Percentiles rank a stretch among this genome's conserved stretches.
These are phyloP conservation scores for Paraconiothyrium brasiliense DNA, from an alignment of 2,329 filamentous ascomycete species.

Conservation along the genomic window DNA sequence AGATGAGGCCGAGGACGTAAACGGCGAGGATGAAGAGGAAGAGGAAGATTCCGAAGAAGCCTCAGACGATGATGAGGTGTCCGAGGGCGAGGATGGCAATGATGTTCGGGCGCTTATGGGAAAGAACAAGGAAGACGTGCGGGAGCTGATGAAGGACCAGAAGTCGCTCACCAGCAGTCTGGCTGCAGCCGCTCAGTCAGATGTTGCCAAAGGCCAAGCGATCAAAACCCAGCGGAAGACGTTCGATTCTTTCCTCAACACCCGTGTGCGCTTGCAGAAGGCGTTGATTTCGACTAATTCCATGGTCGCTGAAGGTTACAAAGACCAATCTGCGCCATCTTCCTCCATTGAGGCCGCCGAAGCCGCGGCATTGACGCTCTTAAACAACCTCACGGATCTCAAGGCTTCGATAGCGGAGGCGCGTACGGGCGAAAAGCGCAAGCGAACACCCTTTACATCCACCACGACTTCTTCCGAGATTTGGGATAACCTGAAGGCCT, in stretches of 20 bases:
- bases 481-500: slow-evolving; percentile 74
- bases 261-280: slow-evolving; percentile 92
- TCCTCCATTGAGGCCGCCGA: slow-evolving; percentile 77
- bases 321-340: slow-evolving; percentile 53
- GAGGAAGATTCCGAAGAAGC: slow-evolving; percentile 49
- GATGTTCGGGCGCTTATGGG: slow-evolving; percentile 37
- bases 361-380: slow-evolving; percentile 82
- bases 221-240: slow-evolving; percentile 85
- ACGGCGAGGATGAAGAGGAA: slow-evolving; percentile 58
- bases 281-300: slow-evolving; percentile 85
- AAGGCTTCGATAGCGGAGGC: slow-evolving; percentile 67
- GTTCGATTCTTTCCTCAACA: slow-evolving; percentile 89
- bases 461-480: slow-evolving; percentile 71
- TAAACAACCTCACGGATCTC: slow-evolving; percentile 80
- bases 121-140: slow-evolving; percentile 64
- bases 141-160: slow-evolving; percentile 72
- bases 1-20: slow-evolving; percentile 46
- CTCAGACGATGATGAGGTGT: slow-evolving; percentile 53
- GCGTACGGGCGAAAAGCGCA: slow-evolving; percentile 68
- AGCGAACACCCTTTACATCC: slow-evolving; percentile 59
- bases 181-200: slow-evolving; percentile 74
- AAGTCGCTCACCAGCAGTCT: slow-evolving; percentile 72
- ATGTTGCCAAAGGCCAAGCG: slow-evolving; percentile 84
- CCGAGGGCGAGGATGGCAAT: slow-evolving; percentile 46
- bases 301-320: slow-evolving; percentile 34